Evolutionary conservation across 2,329 filamentous ascomycete genomes (phyloP).

Genomic region (Arthrocladium fulminans): DNA sequence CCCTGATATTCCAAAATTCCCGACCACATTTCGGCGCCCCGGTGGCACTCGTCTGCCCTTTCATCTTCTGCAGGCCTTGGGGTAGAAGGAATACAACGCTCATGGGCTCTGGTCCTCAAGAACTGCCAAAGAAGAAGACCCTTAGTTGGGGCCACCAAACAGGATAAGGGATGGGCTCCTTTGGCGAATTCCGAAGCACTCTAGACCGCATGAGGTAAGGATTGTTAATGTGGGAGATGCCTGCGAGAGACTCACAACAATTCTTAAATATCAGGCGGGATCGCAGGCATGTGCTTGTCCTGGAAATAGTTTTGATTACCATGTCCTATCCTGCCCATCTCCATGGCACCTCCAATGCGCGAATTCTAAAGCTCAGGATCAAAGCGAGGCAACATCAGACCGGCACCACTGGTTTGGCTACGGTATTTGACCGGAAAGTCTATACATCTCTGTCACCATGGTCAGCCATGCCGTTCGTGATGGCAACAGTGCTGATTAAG

Average conservation of each 20-base stretch:
- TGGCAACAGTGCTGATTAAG: constrained; percentile 56
- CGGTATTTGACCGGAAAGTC: constrained; percentile 45
- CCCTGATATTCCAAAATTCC: no score
- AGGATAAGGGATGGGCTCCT: constrained; percentile 43
- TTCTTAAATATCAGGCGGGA: constrained; percentile 45
- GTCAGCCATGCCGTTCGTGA: constrained; percentile 45
- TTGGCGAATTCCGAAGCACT: constrained; percentile 40
- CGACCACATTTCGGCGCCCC: no score
- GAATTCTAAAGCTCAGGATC: constrained; percentile 4
- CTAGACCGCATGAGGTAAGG: constrained; percentile 45
- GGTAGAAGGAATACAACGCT: no score
- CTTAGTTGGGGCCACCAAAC: constrained; percentile 38
- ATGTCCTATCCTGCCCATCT: constrained; percentile 56
- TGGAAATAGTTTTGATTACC: constrained; percentile 55
- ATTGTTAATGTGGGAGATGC: constrained; percentile 50
- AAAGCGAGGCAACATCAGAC: constrained; percentile 43
- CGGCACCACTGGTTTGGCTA: constrained; percentile 55
- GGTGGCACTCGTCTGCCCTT: no score
- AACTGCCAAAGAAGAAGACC: constrained; percentile 18
- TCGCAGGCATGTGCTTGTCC: constrained; percentile 39
- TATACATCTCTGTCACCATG: constrained; percentile 41
- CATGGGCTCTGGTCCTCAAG: no score
- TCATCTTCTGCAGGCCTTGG: no score
- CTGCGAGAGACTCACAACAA: constrained; percentile 37
- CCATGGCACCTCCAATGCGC: constrained; percentile 32